phyloP scores from a whole-genome alignment of 345 rosid genomes.

The Populus ilicifolia region DNA sequence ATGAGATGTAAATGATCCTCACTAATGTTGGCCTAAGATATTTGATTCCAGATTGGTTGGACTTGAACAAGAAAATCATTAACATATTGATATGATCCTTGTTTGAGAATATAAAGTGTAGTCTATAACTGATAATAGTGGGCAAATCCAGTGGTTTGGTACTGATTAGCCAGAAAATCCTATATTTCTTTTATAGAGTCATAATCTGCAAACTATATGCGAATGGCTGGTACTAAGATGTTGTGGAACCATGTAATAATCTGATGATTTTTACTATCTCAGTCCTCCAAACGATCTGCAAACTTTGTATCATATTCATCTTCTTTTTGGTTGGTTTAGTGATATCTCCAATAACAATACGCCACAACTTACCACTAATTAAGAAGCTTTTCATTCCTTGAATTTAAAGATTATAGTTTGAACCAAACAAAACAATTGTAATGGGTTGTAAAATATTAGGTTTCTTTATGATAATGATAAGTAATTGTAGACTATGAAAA shows the following conservation, averaged over 20 bases:
- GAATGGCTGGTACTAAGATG: not conserved
- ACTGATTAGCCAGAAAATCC: not conserved
- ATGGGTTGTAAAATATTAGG: not conserved
- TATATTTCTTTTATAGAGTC: not conserved
- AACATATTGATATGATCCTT: not conserved
- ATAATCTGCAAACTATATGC: not conserved
- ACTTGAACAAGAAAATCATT: slow-evolving; percentile 3
- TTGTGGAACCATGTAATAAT: not conserved
- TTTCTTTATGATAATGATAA: not conserved
- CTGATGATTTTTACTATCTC: slow-evolving; percentile 5
- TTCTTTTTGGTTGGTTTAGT: not conserved
- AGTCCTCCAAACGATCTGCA: not conserved
- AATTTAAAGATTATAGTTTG: not conserved
- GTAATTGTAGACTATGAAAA: no score
- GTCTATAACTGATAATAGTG: not conserved
- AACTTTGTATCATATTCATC: not conserved
- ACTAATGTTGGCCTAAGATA: not conserved
- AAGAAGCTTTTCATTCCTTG: not conserved
- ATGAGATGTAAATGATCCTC: not conserved
- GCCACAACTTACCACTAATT: no score
- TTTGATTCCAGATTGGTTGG: not conserved
- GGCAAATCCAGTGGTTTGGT: not conserved
- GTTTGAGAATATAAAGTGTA: not conserved
- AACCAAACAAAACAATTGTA: not conserved
- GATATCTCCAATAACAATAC: not conserved